These are phyloP conservation scores for Stagonosporopsis tanaceti DNA, from an alignment of 2,329 filamentous ascomycete species.

Conservation along the genomic window DNA sequence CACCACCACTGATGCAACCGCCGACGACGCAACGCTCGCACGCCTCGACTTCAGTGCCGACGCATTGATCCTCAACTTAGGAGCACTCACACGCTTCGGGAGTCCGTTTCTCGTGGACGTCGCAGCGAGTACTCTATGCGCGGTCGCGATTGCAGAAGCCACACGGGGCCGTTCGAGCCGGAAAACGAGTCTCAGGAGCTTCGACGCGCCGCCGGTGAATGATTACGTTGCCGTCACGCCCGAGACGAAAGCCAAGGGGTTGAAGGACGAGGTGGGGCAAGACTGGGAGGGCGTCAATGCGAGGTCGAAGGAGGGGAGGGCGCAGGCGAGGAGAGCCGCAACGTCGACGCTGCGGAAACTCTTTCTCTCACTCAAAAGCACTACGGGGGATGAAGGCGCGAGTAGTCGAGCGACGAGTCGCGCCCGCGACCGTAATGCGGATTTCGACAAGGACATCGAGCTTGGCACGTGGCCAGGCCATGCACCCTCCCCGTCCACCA, in stretches of 20 bases:
- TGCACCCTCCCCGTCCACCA: not conserved
- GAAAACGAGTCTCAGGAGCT: slow-evolving; percentile 29
- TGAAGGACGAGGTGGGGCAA: slow-evolving; percentile 44
- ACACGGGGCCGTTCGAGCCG: slow-evolving; percentile 38
- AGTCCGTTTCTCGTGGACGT: slow-evolving; percentile 58
- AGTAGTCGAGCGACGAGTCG: slow-evolving; percentile 7
- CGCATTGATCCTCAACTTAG: slow-evolving; percentile 55
- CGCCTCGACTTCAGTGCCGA: slow-evolving; percentile 55
- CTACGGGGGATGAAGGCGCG: slow-evolving; percentile 18
- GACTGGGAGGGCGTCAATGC: slow-evolving; percentile 39
- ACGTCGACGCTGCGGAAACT: slow-evolving; percentile 36
- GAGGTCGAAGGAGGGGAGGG: slow-evolving; percentile 27
- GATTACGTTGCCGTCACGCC: slow-evolving; percentile 32
- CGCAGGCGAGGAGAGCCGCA: slow-evolving; percentile 30
- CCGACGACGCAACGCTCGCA: slow-evolving; percentile 52
- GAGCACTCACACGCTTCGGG: slow-evolving; percentile 53
- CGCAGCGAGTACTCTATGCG: slow-evolving; percentile 52
- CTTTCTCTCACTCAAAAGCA: slow-evolving; percentile 25
- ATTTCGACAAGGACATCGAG: slow-evolving; percentile 49
- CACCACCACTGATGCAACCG: slow-evolving; percentile 46
- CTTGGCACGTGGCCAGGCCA: slow-evolving; percentile 50
- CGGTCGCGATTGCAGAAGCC: slow-evolving; percentile 56
- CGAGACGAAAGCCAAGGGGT: slow-evolving; percentile 37
- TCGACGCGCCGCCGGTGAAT: slow-evolving; percentile 45
- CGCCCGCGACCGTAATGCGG: slow-evolving; percentile 11